These are phyloP conservation scores for Escallonia rubra DNA, from an alignment of 129 eudicot genomes.

Conservation along the genomic window DNA sequence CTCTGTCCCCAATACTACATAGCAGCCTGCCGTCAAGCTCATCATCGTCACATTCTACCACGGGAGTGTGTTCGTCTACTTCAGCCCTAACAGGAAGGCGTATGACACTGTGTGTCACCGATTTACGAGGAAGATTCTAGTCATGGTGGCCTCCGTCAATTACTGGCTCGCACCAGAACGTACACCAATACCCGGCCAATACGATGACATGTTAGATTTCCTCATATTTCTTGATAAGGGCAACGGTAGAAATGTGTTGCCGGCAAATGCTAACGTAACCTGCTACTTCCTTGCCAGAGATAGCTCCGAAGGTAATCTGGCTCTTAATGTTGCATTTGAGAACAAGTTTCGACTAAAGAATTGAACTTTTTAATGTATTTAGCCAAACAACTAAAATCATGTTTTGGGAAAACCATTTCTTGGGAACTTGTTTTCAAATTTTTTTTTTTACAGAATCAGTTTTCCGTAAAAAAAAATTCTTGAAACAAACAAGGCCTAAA, in stretches of 20 bases:
- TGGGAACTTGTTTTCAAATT: too few relatives aligned
- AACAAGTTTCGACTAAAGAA: background rate
- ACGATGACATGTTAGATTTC: slow-evolving; percentile 22
- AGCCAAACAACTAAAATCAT: too few relatives aligned
- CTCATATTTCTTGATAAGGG: slow-evolving; percentile 18
- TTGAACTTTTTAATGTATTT: too few relatives aligned
- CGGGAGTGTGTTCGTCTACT: slow-evolving; percentile 29
- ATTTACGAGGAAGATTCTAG: slow-evolving; percentile 15
- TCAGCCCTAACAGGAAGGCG: slow-evolving; percentile 3
- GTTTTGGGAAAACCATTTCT: too few relatives aligned
- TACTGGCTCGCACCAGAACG: slow-evolving; percentile 38
- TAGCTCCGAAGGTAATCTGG: slow-evolving; percentile 14
- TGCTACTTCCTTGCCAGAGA: slow-evolving; percentile 8
- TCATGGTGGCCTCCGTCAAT: slow-evolving; percentile 27
- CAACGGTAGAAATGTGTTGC: background rate
- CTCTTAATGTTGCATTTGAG: slow-evolving; percentile 4
- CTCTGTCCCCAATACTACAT: slow-evolving; percentile 8
- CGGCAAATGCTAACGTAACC: slow-evolving; percentile 2
- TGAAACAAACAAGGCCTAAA: too few relatives aligned
- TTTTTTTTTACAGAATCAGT: too few relatives aligned
- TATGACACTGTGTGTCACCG: slow-evolving; percentile 20
- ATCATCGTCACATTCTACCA: slow-evolving; percentile 26
- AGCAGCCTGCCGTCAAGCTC: background rate
- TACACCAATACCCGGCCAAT: slow-evolving; percentile 25
- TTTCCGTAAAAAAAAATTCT: too few relatives aligned